Evolutionary conservation across 805 yeast genomes (phyloP).

Genomic region (Nakazawaea anatomiae): DNA sequence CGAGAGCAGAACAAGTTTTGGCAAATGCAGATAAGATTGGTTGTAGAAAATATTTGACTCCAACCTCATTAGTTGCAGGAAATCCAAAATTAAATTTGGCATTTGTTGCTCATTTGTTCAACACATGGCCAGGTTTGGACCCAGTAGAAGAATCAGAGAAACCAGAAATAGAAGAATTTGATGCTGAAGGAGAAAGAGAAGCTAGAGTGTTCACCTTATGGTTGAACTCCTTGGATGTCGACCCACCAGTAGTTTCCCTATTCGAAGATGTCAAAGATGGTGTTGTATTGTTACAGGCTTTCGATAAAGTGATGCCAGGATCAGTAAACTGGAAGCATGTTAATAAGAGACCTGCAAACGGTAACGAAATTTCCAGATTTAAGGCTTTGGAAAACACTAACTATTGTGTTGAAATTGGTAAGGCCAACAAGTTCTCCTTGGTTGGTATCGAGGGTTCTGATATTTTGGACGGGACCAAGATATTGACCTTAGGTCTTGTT

Average conservation of each 20-base stretch:
- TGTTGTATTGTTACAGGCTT: conserved; percentile 81
- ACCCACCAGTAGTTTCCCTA: conserved; percentile 85
- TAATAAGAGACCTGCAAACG: conserved; percentile 76
- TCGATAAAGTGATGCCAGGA: conserved; percentile 93
- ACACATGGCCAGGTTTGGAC: conserved; percentile 94
- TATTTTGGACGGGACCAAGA: conserved; percentile 87
- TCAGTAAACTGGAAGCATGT: conserved; percentile 73
- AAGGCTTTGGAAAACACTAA: conserved; percentile 97
- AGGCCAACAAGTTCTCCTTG: conserved; percentile 83
- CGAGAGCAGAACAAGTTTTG: conserved; percentile 85
- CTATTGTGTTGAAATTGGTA: conserved; percentile 96
- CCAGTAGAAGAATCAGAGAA: conserved; percentile 89
- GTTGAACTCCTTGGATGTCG: conserved; percentile 94
- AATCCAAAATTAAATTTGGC: conserved; percentile 96
- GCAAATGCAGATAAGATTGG: conserved; percentile 85
- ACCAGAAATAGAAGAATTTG: conserved; percentile 95
- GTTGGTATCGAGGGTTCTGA: conserved; percentile 99
- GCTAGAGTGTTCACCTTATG: conserved; percentile 97
- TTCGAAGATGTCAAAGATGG: conserved; percentile 97
- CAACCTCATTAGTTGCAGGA: conserved; percentile 89
- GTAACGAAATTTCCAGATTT: conserved; percentile 77
- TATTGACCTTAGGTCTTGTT: conserved; percentile 85
- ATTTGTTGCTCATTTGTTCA: conserved; percentile 94
- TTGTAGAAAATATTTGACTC: conserved; percentile 91
- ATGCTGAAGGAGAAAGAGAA: conserved; percentile 99